phyloP scores from a whole-genome alignment of 164 flowering plant genomes.

The Macadamia tetraphylla region DNA sequence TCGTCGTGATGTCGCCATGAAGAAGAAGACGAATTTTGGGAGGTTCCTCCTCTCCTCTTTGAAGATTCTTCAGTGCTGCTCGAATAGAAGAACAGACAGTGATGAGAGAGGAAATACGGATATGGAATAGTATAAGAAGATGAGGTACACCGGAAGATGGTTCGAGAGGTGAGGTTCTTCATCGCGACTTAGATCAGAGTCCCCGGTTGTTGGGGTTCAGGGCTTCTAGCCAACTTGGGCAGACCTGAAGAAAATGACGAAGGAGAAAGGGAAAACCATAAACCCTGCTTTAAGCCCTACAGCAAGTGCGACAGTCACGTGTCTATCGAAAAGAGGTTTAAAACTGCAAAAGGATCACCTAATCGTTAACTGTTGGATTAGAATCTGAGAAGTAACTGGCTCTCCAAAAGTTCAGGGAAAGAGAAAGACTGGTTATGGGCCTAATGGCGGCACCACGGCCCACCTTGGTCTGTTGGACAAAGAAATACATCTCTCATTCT shows the following conservation, averaged over 20 bases:
- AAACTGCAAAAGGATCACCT: too few relatives aligned
- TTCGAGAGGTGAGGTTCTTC: constrained; percentile 6
- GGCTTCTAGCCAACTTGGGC: background rate
- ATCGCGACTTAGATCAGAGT: background rate
- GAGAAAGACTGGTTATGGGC: too few relatives aligned
- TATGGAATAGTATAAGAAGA: constrained; percentile 3
- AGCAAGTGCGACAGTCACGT: background rate
- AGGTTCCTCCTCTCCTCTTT: background rate
- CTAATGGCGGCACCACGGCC: too few relatives aligned
- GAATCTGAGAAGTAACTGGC: too few relatives aligned
- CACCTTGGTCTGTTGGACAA: too few relatives aligned
- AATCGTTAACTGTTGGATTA: too few relatives aligned
- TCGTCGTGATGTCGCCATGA: constrained; percentile 27
- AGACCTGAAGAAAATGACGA: background rate
- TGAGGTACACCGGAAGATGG: constrained; percentile 2
- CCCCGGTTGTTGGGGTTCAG: background rate
- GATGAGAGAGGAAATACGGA: constrained; percentile 1
- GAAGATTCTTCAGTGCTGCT: background rate
- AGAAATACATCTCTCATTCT: too few relatives aligned
- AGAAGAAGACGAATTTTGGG: constrained; percentile 7
- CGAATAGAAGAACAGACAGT: background rate
- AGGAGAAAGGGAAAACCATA: background rate
- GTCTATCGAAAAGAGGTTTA: too few relatives aligned
- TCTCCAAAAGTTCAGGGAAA: too few relatives aligned
- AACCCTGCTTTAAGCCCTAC: constrained; percentile 8